phyloP scores from a whole-genome alignment of 192 early-diverging fungal species.

The Coemansia pectinata region DNA sequence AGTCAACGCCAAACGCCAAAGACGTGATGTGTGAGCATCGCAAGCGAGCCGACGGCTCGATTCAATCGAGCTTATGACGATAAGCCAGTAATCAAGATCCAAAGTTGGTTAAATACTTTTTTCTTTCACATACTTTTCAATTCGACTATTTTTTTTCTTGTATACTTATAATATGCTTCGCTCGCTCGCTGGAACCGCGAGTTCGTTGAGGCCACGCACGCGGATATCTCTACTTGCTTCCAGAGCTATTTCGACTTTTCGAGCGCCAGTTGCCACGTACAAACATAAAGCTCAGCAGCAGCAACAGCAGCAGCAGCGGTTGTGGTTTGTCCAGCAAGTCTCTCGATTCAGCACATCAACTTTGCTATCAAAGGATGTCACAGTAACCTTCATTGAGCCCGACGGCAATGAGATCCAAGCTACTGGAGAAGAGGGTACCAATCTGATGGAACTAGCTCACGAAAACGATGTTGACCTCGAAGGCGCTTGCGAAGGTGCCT shows the following conservation, averaged over 20 bases:
- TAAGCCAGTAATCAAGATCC: neutral
- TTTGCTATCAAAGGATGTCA: constrained; percentile 29
- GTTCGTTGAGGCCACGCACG: neutral
- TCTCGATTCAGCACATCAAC: constrained; percentile 24
- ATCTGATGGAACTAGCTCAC: constrained; percentile 89
- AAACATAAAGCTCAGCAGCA: neutral
- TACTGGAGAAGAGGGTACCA: constrained; percentile 80
- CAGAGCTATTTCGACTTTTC: neutral
- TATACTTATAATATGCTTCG: constrained; percentile 9
- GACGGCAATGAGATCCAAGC: constrained; percentile 79
- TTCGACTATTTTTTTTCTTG: neutral
- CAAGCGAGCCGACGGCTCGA: neutral
- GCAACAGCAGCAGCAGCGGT: neutral
- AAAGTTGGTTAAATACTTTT: neutral
- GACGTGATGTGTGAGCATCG: neutral
- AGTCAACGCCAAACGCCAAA: neutral
- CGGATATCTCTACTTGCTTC: neutral
- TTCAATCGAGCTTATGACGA: neutral
- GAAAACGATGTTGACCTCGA: constrained; percentile 91
- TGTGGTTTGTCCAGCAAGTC: neutral
- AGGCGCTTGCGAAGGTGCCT: constrained; percentile 95
- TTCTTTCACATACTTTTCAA: neutral
- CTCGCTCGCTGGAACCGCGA: constrained; percentile 2
- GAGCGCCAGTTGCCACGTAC: neutral
- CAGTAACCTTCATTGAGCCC: constrained; percentile 82